Percentiles rank a stretch among this genome's conserved stretches.
Evolutionary conservation across 768 basidiomycete species (phyloP).

Genomic region (Phylloporus scabripes): DNA sequence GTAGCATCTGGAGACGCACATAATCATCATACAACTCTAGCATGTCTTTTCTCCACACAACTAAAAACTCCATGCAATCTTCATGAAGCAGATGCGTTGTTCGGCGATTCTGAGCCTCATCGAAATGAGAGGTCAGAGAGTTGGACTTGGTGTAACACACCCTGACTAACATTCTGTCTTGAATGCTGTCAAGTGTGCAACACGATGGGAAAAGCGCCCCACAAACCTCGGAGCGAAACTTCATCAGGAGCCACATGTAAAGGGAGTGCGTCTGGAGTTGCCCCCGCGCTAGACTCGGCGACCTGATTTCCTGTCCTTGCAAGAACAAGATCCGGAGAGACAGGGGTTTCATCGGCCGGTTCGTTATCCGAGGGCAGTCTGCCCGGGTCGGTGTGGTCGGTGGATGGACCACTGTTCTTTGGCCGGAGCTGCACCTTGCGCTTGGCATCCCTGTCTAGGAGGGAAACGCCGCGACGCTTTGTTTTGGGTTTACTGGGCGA

Average conservation of each 20-base stretch:
- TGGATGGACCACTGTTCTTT: slow-evolving; percentile 21
- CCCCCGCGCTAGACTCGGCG: slow-evolving; percentile 61
- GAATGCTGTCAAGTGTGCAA: slow-evolving; percentile 13
- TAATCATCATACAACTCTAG: slow-evolving; percentile 85
- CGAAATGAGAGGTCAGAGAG: slow-evolving; percentile 45
- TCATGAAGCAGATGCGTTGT: slow-evolving; percentile 56
- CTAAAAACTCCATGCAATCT: slow-evolving; percentile 78
- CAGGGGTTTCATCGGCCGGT: slow-evolving; percentile 33
- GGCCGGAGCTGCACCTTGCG: slow-evolving; percentile 5
- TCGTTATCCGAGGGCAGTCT: slow-evolving; percentile 1
- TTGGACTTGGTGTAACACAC: slow-evolving; percentile 59
- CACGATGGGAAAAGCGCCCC: neutral
- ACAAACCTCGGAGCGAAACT: slow-evolving; percentile 69
- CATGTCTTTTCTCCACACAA: slow-evolving; percentile 72
- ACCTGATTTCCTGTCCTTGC: slow-evolving; percentile 52
- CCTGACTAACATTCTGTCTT: slow-evolving; percentile 89
- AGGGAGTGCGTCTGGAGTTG: slow-evolving; percentile 32
- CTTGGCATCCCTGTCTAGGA: slow-evolving; percentile 10
- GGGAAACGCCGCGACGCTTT: slow-evolving; percentile 10
- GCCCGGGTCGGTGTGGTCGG: slow-evolving; percentile 15
- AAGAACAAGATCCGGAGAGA: slow-evolving; percentile 61
- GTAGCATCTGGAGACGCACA: slow-evolving; percentile 42
- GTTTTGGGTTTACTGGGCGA: slow-evolving; percentile 4
- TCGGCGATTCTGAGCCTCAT: slow-evolving; percentile 63
- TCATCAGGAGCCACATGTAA: slow-evolving; percentile 38